Conservation (phyloP, 1,139 yeast species). For the Candida gigantensis region DNA sequence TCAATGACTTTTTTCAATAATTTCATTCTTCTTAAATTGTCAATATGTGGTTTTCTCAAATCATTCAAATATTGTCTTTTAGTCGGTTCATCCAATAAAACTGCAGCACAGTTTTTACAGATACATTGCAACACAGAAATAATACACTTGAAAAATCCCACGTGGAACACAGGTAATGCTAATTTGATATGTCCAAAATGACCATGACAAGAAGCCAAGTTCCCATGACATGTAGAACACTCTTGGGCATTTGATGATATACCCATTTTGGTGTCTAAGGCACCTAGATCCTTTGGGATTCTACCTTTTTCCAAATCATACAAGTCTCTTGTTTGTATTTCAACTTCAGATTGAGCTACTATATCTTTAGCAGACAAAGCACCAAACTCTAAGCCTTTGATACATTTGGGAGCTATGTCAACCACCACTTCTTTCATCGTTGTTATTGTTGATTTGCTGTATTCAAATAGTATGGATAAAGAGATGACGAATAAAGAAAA, state of each 20-base stretch:
- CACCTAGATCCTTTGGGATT: constrained; percentile 77
- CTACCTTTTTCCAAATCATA: constrained; percentile 87
- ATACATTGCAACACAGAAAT: constrained; percentile 87
- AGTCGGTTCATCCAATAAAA: constrained; percentile 71
- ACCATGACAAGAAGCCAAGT: constrained; percentile 93
- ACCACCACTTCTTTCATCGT: constrained; percentile 74
- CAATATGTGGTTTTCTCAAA: constrained; percentile 83
- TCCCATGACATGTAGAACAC: constrained; percentile 91
- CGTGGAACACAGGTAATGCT: constrained; percentile 95
- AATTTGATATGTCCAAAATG: constrained; percentile 94
- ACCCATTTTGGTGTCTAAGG: constrained; percentile 92
- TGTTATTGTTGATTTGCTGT: not conserved
- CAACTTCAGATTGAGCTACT: constrained; percentile 91
- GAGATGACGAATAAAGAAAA: no score
- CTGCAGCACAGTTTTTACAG: constrained; percentile 85
- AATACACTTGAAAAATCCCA: constrained; percentile 92
- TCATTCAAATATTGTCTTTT: constrained; percentile 72
- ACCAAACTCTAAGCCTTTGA: constrained; percentile 89
- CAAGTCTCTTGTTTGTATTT: constrained; percentile 85
- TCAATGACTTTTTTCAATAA: constrained; percentile 79
- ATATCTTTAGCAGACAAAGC: constrained; percentile 91
- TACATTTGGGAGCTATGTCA: constrained; percentile 87
- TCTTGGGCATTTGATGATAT: constrained; percentile 82
- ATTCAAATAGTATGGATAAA: no score
- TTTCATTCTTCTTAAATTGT: constrained; percentile 89